Evolutionary conservation across 352 stramenopile species (phyloP).

Genomic region (Globisporangium paroecandrum): DNA sequence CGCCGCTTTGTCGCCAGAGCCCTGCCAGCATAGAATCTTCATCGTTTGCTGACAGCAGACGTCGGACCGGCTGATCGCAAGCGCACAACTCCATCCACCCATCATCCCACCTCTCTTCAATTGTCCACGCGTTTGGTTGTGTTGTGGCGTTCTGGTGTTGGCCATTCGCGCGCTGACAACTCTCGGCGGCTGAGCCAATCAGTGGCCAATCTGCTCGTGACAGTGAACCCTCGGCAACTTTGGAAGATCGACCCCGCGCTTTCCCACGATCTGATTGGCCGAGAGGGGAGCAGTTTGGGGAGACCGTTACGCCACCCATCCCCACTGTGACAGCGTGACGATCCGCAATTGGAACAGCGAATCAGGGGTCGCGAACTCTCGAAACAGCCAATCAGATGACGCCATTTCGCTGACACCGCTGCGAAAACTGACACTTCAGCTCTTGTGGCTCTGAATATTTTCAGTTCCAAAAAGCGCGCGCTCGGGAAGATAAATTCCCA

Average conservation of each 20-base stretch:
- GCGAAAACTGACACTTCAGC: background rate
- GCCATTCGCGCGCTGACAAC: background rate
- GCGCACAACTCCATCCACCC: background rate
- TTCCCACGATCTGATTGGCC: background rate
- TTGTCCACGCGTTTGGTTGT: background rate
- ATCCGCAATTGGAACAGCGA: background rate
- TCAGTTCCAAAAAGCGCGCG: background rate
- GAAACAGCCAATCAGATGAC: slow-evolving; percentile 1
- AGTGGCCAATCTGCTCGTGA: background rate
- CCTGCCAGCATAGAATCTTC: background rate
- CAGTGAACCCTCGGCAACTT: background rate
- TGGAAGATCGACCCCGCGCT: background rate
- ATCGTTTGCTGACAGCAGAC: background rate
- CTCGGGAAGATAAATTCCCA: background rate
- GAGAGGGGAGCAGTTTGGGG: background rate
- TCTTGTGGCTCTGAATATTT: background rate
- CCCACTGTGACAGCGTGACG: background rate
- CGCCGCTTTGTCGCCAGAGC: background rate
- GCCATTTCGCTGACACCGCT: background rate
- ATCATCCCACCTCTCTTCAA: background rate
- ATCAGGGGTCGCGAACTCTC: background rate
- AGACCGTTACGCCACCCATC: background rate
- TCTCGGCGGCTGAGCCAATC: background rate
- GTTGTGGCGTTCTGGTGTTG: slow-evolving; percentile 5
- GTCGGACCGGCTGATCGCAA: background rate